Conservation (phyloP, 768 basidiomycete species). For the Lactarius hengduanensis region DNA sequence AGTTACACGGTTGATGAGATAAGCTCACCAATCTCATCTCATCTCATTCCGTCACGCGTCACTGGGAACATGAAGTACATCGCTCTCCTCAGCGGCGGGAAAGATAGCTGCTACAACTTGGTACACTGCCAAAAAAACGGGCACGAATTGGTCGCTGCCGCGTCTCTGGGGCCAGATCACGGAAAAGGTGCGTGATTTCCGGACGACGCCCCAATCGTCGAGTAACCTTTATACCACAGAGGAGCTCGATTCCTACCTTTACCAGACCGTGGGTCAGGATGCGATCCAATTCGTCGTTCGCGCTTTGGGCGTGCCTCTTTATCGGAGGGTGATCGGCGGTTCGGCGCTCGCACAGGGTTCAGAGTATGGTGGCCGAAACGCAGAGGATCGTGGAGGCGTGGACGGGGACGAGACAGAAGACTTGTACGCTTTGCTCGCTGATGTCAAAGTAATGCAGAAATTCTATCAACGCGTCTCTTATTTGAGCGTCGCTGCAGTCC, state of each 20-base stretch:
- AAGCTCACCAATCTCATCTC: not conserved
- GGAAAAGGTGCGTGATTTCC: slow-evolving; percentile 71
- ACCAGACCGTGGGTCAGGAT: slow-evolving; percentile 98
- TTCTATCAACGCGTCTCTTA: slow-evolving; percentile 1
- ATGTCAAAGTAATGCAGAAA: slow-evolving; percentile 62
- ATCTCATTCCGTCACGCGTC: not conserved
- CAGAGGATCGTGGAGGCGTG: slow-evolving; percentile 48
- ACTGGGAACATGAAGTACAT: slow-evolving; percentile 75
- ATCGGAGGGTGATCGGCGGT: slow-evolving; percentile 78
- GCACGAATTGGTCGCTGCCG: slow-evolving; percentile 85
- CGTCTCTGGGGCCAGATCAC: slow-evolving; percentile 77
- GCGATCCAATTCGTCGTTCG: slow-evolving; percentile 83
- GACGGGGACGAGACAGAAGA: slow-evolving; percentile 96
- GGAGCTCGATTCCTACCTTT: slow-evolving; percentile 97
- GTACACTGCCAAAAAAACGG: slow-evolving; percentile 84
- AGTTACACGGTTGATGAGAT: slow-evolving; percentile 2
- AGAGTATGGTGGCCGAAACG: slow-evolving; percentile 77
- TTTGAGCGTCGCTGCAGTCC: slow-evolving; percentile 42
- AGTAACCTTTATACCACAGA: slow-evolving; percentile 50
- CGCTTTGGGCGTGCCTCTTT: slow-evolving; percentile 84
- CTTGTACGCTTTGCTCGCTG: slow-evolving; percentile 64
- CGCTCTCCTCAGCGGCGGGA: slow-evolving; percentile 93
- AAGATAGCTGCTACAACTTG: slow-evolving; percentile 96
- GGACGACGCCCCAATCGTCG: slow-evolving; percentile 24
- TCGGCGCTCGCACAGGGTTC: slow-evolving; percentile 73